Conservation (phyloP, 2,329 filamentous ascomycete genomes). For the Fragosphaeria purpurea region DNA sequence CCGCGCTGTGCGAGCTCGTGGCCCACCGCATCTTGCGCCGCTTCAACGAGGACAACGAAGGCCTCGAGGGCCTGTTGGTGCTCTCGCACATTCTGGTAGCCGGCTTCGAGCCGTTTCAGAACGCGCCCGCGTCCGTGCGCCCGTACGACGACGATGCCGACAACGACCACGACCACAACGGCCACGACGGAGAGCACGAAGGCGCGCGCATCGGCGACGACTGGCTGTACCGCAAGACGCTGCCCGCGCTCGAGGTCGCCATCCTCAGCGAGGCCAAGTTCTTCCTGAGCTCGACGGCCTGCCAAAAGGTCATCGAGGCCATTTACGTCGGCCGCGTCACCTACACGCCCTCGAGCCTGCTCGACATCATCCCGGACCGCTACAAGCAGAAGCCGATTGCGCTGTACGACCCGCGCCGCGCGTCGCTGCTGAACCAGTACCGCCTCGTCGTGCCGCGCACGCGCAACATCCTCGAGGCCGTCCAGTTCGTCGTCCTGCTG, state of each 20-base stretch:
- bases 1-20: conserved; percentile 69
- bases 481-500: conserved; percentile 63
- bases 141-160: conserved; percentile 15
- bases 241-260: conserved; percentile 73
- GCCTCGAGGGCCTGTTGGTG: conserved; percentile 58
- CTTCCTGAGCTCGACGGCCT: conserved; percentile 67
- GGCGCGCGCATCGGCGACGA: conserved; percentile 26
- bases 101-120: conserved; percentile 78
- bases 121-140: conserved; percentile 59
- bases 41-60: conserved; percentile 68
- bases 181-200: neutral
- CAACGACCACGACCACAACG: conserved; percentile 30
- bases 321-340: conserved; percentile 74
- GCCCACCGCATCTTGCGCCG: conserved; percentile 68
- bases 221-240: conserved; percentile 44
- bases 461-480: conserved; percentile 62
- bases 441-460: conserved; percentile 73
- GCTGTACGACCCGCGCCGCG: conserved; percentile 66
- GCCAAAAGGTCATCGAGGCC: conserved; percentile 71
- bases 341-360: conserved; percentile 71
- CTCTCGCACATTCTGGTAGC: conserved; percentile 73
- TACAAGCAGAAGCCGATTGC: conserved; percentile 79
- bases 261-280: conserved; percentile 74
- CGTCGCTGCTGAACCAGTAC: conserved; percentile 73
- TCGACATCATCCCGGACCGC: conserved; percentile 75